Evolutionary conservation across 2,329 filamentous ascomycete genomes (phyloP).

Genomic region (Neonectria faginata): DNA sequence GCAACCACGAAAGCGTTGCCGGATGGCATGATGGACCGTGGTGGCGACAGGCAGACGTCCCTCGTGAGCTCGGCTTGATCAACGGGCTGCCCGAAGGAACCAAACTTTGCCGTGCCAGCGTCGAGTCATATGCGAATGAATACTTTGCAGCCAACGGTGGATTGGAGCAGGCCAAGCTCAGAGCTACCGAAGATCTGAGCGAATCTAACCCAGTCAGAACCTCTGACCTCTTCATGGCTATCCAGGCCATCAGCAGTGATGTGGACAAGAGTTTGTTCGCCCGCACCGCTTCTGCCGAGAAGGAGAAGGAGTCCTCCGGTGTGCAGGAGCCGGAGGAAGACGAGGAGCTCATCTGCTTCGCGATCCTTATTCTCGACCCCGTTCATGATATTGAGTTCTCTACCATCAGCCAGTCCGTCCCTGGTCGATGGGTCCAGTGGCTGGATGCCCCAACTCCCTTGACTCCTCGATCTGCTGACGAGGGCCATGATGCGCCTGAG

Average conservation of each 20-base stretch:
- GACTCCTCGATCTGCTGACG: conserved; percentile 65
- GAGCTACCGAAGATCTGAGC: conserved; percentile 81
- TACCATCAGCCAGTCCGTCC: conserved; percentile 84
- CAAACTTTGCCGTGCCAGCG: conserved; percentile 89
- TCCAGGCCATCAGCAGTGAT: conserved; percentile 83
- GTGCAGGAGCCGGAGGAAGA: conserved; percentile 64
- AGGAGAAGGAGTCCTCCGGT: conserved; percentile 65
- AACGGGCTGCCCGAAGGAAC: conserved; percentile 87
- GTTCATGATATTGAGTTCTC: conserved; percentile 91
- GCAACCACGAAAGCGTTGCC: conserved; percentile 67
- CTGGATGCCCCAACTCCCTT: conserved; percentile 78
- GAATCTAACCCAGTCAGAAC: conserved; percentile 91
- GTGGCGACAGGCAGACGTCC: conserved; percentile 81
- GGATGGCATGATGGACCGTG: conserved; percentile 96
- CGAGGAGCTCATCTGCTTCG: conserved; percentile 77
- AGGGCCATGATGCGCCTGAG: conserved; percentile 54
- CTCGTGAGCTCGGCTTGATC: conserved; percentile 83
- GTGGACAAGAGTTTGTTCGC: conserved; percentile 76
- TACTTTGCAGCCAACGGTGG: conserved; percentile 85
- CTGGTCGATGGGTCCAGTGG: conserved; percentile 90
- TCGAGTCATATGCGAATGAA: conserved; percentile 87
- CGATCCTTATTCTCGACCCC: conserved; percentile 85
- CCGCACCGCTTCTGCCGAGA: conserved; percentile 62
- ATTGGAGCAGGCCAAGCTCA: conserved; percentile 81
- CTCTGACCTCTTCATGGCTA: conserved; percentile 94